phyloP scores from a whole-genome alignment of 495 filamentous ascomycete species.

The Halenospora varia region DNA sequence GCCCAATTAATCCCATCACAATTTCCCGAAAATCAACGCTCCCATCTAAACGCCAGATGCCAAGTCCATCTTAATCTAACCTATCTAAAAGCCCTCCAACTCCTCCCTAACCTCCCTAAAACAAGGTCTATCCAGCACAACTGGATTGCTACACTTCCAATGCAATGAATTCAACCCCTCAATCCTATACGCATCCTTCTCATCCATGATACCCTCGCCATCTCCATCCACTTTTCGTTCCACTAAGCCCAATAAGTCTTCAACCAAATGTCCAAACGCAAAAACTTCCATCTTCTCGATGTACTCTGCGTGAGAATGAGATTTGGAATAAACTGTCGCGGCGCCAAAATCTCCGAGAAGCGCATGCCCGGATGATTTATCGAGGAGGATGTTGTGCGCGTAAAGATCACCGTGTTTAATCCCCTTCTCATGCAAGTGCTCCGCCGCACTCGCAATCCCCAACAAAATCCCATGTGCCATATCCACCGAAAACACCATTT shows the following conservation, averaged over 20 bases:
- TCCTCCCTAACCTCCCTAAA: background rate
- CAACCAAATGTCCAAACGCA: conserved; percentile 41
- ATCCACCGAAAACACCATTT: conserved; percentile 24
- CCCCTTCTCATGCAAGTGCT: conserved; percentile 36
- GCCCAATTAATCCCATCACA: too few relatives aligned
- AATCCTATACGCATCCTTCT: conserved; percentile 21
- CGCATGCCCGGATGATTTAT: conserved; percentile 32
- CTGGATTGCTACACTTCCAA: conserved; percentile 19
- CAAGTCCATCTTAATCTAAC: background rate
- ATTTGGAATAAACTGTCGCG: conserved; percentile 37
- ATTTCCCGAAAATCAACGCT: too few relatives aligned
- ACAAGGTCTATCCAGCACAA: background rate
- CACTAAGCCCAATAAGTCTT: conserved; percentile 33
- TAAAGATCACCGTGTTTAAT: conserved; percentile 41
- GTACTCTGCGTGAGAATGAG: background rate
- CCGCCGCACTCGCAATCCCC: conserved; percentile 34
- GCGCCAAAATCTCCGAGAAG: conserved; percentile 41
- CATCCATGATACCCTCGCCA: conserved; percentile 5
- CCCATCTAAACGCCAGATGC: background rate
- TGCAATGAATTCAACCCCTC: conserved; percentile 21
- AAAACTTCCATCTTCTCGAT: conserved; percentile 41
- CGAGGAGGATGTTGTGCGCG: conserved; percentile 41
- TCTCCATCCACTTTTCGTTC: conserved; percentile 17
- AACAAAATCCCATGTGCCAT: conserved; percentile 30
- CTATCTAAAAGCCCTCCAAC: background rate